Percentiles rank a stretch among this genome's conserved stretches.
Evolutionary conservation across 805 yeast species (phyloP).

Genomic region (Kluyveromyces lactis): DNA sequence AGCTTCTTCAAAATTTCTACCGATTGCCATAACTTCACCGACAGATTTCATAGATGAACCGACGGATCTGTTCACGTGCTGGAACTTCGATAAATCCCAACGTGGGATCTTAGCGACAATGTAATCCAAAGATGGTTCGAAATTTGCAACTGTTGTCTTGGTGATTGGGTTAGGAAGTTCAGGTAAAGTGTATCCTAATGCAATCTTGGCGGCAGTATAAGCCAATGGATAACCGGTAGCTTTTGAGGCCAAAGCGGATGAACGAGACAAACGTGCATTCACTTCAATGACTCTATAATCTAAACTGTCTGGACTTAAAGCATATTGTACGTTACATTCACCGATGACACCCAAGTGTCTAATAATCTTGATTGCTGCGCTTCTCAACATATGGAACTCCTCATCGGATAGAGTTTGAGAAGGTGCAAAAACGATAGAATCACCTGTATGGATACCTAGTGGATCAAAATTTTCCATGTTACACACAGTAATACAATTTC

Average conservation of each 20-base stretch:
- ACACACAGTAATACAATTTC: conserved; percentile 96
- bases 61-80: conserved; percentile 86
- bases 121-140: conserved; percentile 95
- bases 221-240: conserved; percentile 99
- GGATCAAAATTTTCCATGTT: conserved; percentile 99
- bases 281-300: conserved; percentile 97
- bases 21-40: conserved; percentile 99
- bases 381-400: conserved; percentile 95
- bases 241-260: conserved; percentile 96
- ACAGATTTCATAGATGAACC: conserved; percentile 98
- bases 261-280: conserved; percentile 92
- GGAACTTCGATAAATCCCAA: conserved; percentile 96
- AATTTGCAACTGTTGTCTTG: conserved; percentile 90
- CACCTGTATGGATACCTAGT: conserved; percentile 97
- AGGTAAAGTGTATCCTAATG: conserved; percentile 87
- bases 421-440: conserved; percentile 97
- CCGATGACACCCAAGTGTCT: conserved; percentile 98
- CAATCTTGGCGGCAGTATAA: conserved; percentile 96
- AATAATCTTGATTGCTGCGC: conserved; percentile 94
- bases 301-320: conserved; percentile 89
- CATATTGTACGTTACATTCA: conserved; percentile 97
- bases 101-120: conserved; percentile 96
- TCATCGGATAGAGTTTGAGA: conserved; percentile 95
- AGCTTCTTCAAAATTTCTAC: conserved; percentile 95
- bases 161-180: conserved; percentile 96